A percentile compares a stretch with the other conserved stretches of the same genome.
These are phyloP conservation scores for Naganishia sp. DNA, from an alignment of 1,284 basidiomycete genomes.

Conservation along the genomic window DNA sequence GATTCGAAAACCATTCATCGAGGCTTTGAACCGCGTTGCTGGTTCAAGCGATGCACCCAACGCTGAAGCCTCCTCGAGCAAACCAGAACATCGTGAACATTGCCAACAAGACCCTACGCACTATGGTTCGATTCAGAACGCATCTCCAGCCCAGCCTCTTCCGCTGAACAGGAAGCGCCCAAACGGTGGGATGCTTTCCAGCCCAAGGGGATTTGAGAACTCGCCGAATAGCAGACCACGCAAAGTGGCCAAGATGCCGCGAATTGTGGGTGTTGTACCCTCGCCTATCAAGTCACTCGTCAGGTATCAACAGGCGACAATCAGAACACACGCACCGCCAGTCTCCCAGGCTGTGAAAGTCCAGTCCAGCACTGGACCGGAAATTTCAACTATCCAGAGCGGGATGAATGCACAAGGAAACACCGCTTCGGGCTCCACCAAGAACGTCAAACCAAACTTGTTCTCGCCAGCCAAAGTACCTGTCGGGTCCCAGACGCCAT, in stretches of 20 bases:
- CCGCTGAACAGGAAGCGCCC: constrained; percentile 18
- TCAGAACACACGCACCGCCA: too few relatives aligned
- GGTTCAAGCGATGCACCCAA: background rate
- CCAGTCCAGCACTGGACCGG: too few relatives aligned
- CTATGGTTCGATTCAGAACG: too few relatives aligned
- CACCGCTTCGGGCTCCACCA: background rate
- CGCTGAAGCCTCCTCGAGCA: too few relatives aligned
- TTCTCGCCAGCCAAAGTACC: constrained; percentile 19
- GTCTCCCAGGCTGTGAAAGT: too few relatives aligned
- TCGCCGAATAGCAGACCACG: constrained; percentile 21
- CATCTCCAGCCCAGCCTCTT: constrained; percentile 9
- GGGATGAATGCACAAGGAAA: background rate
- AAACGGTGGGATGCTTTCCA: background rate
- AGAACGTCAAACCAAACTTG: background rate
- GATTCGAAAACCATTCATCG: constrained; percentile 18
- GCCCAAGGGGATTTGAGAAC: constrained; percentile 11
- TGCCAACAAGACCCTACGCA: too few relatives aligned
- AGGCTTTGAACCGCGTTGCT: constrained; percentile 14
- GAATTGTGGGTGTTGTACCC: background rate
- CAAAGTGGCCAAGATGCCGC: constrained; percentile 18
- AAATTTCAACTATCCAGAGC: too few relatives aligned
- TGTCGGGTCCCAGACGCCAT: constrained; percentile 18
- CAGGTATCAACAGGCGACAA: too few relatives aligned
- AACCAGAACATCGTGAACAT: too few relatives aligned
- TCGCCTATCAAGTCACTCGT: constrained; percentile 4